These are phyloP conservation scores for Cicer bijugum DNA, from an alignment of 306 rosid species.

Conservation along the genomic window DNA sequence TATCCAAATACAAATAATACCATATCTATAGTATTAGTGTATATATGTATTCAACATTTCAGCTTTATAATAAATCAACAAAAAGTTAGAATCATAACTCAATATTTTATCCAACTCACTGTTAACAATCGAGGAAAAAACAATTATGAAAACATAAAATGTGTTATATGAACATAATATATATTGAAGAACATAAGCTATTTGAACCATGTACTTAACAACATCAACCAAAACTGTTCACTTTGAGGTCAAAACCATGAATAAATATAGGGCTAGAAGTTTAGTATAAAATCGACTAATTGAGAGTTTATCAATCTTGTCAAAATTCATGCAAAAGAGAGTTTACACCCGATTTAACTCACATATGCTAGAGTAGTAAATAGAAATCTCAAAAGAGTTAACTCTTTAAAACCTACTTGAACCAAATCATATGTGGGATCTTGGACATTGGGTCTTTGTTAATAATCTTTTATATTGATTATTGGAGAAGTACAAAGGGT, in stretches of 20 bases:
- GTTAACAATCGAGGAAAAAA: background rate
- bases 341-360: background rate
- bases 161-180: background rate
- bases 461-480: conserved; percentile 1
- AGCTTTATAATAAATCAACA: background rate
- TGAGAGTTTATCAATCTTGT: background rate
- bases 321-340: conserved; percentile 4
- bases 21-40: too few relatives aligned
- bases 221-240: background rate
- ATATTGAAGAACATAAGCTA: background rate
- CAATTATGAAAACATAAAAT: background rate
- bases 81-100: background rate
- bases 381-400: background rate
- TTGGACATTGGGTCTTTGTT: background rate
- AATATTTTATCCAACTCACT: background rate
- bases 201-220: background rate
- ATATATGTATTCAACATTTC: background rate
- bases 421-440: background rate
- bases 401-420: background rate
- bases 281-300: conserved; percentile 1
- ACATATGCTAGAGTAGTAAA: background rate
- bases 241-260: conserved; percentile 7
- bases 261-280: conserved; percentile 1
- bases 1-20: background rate
- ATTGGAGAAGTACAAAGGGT: background rate